A percentile compares a stretch with the other conserved stretches of the same genome.
phyloP scores from a whole-genome alignment of 2,329 filamentous ascomycete species.

The Leptoxyphium fumago region DNA sequence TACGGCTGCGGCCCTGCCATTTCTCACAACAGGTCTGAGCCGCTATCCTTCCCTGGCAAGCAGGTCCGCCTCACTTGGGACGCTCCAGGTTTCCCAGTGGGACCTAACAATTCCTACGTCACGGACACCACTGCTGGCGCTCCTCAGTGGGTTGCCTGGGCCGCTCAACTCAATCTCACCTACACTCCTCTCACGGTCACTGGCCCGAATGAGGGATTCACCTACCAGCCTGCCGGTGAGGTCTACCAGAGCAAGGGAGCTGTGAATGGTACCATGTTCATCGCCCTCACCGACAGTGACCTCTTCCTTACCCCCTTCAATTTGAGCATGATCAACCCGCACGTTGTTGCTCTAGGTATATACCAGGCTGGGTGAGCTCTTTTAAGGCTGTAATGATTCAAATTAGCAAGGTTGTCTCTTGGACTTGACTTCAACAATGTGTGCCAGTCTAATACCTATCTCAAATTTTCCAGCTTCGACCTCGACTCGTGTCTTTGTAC shows the following conservation, averaged over 20 bases:
- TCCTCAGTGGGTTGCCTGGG: slow-evolving; percentile 60
- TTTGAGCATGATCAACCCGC: slow-evolving; percentile 56
- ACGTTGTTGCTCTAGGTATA: slow-evolving; percentile 57
- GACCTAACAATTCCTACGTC: slow-evolving; percentile 71
- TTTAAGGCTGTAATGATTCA: not conserved
- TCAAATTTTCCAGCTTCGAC: too few relatives aligned
- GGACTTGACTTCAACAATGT: too few relatives aligned
- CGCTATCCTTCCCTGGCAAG: slow-evolving; percentile 60
- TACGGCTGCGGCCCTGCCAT: slow-evolving; percentile 50
- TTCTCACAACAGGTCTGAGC: slow-evolving; percentile 51
- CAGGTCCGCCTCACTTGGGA: slow-evolving; percentile 62
- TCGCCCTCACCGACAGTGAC: slow-evolving; percentile 58
- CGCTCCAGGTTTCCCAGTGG: slow-evolving; percentile 48
- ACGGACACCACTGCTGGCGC: slow-evolving; percentile 43
- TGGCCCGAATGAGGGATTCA: slow-evolving; percentile 44
- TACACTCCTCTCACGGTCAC: slow-evolving; percentile 50
- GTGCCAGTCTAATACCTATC: too few relatives aligned
- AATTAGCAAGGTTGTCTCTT: too few relatives aligned
- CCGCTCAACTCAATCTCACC: slow-evolving; percentile 49
- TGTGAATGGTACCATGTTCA: slow-evolving; percentile 66
- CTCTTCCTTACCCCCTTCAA: slow-evolving; percentile 64
- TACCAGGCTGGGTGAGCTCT: slow-evolving; percentile 58
- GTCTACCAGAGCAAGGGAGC: slow-evolving; percentile 49
- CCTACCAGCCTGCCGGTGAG: slow-evolving; percentile 56
- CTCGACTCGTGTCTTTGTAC: too few relatives aligned